phyloP scores from a whole-genome alignment of 768 basidiomycete species.

The Saitozyma sp. region DNA sequence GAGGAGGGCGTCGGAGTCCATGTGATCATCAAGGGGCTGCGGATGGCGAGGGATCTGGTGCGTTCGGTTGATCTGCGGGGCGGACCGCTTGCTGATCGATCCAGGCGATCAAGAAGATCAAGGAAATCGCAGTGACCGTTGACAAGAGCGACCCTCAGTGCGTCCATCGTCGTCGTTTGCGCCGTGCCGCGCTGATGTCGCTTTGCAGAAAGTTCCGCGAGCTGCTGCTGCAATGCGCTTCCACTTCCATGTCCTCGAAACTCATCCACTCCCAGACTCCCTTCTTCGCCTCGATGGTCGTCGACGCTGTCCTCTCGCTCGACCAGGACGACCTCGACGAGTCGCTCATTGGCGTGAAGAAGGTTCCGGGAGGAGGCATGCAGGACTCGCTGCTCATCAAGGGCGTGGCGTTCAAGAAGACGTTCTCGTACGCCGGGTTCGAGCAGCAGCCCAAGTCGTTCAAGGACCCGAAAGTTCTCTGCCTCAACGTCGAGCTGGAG shows the following conservation, averaged over 20 bases:
- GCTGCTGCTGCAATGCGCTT: conserved; percentile 90
- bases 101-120: conserved; percentile 81
- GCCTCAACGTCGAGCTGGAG: conserved; percentile 96
- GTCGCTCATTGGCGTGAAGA: conserved; percentile 93
- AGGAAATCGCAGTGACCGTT: conserved; percentile 82
- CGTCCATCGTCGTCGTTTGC: conserved; percentile 40
- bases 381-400: conserved; percentile 86
- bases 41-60: conserved; percentile 82
- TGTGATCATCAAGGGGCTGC: conserved; percentile 95
- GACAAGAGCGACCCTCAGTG: conserved; percentile 89
- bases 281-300: conserved; percentile 98
- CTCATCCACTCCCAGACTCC: conserved; percentile 98
- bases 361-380: conserved; percentile 95
- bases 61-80: conserved; percentile 32
- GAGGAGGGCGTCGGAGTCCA: conserved; percentile 98
- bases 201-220: conserved; percentile 78
- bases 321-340: conserved; percentile 94
- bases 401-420: conserved; percentile 99
- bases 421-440: conserved; percentile 97
- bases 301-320: conserved; percentile 88
- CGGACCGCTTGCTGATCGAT: conserved; percentile 1
- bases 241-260: conserved; percentile 99
- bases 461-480: conserved; percentile 81
- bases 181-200: background rate
- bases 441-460: conserved; percentile 98